phyloP scores from a whole-genome alignment of 345 rosid species.

The Kandelia obovata region DNA sequence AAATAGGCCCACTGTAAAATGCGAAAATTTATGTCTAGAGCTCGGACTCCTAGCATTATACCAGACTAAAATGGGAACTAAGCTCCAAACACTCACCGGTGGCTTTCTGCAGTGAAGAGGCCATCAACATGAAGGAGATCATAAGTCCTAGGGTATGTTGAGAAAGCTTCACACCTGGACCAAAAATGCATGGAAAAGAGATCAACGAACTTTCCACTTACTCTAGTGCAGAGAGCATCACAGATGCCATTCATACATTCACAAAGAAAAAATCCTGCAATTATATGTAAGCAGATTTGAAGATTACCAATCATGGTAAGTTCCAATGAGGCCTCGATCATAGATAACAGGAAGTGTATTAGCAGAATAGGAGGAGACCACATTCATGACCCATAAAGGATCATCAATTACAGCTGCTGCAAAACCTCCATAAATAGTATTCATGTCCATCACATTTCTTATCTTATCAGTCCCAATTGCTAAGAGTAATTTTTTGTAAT shows the following conservation, averaged over 20 bases:
- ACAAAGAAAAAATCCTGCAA: no score
- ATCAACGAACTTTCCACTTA: not conserved
- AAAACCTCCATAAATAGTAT: constrained; percentile 89
- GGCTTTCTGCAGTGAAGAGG: constrained; percentile 81
- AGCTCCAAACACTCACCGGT: constrained; percentile 49
- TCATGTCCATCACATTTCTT: constrained; percentile 98
- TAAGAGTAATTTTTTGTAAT: constrained; percentile 82
- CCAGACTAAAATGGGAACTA: not conserved
- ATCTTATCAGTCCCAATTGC: constrained; percentile 77
- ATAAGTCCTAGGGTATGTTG: constrained; percentile 93
- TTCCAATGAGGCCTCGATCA: constrained; percentile 95
- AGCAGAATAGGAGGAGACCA: constrained; percentile 75
- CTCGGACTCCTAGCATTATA: not conserved
- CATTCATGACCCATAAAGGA: constrained; percentile 96
- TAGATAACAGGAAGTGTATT: constrained; percentile 79
- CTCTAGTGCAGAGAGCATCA: no score
- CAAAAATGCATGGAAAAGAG: constrained; percentile 9
- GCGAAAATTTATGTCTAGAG: not conserved
- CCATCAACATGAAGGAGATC: constrained; percentile 95
- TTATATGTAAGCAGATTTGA: constrained; percentile 7
- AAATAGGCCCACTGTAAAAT: not conserved
- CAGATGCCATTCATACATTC: no score
- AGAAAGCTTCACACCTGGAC: constrained; percentile 95
- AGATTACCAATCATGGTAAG: constrained; percentile 85
- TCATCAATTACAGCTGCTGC: constrained; percentile 71